Evolutionary conservation across 1,284 basidiomycete genomes (phyloP), one percentile per base, ranked within the genome.

Genomic region (Tylopilus sp.): DNA sequence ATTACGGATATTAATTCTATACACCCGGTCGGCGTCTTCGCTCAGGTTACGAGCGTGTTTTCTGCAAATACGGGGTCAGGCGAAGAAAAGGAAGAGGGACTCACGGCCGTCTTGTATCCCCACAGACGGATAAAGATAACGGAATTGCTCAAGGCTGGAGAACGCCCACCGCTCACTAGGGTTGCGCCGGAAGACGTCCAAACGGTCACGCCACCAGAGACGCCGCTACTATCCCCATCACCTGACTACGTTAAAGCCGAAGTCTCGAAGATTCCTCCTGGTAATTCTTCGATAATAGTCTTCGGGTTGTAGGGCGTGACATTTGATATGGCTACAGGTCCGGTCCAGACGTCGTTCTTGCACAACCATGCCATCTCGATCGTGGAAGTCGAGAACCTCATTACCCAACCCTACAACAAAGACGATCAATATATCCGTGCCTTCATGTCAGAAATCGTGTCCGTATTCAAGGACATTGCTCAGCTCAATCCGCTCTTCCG

Each of bases 381-480:
- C 53, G 94, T 93, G 52, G 87, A 92, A 57, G 89, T 98, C 39
- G 83, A 87, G 40, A 98, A 98, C 62, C 78, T 95, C 52, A 70
- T 68, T 34, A 88, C 85, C 10, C 82, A 88, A 54, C 84, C 92
- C 0, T 96, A 89, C 75, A 86, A 91, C 74, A 93, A 94, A 70
- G 90, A 96, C 66, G 86, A 92, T 64, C 93, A 96, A 66, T 88
- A 97, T 67, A 88, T 96, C 54, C 88, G 93, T 29, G 96, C 96
- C 3, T 89, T 97, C 73, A 96, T 95, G 85, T 87, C 89, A 46
- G 96, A 98, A 72, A 91, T 99, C 54, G 92, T 99, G 55, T 89
- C 89, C 41, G 93, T 97, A 29, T 98, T 99, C 82, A 99, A 98
- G 76, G 95, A 98, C 67, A 97, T 99, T 55, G 95, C 96, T 0